These are phyloP conservation scores for Botryobasidium botryosum DNA, from an alignment of 768 basidiomycete species.

Conservation along the genomic window DNA sequence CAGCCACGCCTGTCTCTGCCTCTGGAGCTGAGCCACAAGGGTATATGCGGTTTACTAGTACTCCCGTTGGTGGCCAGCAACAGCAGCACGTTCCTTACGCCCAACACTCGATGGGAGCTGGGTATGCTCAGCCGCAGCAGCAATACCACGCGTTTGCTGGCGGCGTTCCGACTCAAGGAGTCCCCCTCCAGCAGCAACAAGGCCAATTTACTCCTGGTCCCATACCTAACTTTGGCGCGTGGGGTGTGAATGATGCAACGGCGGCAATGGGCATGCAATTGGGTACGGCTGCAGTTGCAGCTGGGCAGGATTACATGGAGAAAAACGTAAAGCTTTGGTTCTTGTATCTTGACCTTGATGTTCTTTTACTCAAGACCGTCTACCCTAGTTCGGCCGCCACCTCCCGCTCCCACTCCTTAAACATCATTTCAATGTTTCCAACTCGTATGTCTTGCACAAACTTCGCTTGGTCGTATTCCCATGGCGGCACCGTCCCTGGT, in stretches of 20 bases:
- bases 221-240: slow-evolving; percentile 41
- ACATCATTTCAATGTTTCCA: slow-evolving; percentile 90
- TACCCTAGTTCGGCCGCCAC: slow-evolving; percentile 52
- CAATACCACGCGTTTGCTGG: slow-evolving; percentile 19
- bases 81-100: slow-evolving; percentile 18
- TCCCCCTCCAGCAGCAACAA: too few relatives aligned
- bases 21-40: slow-evolving; percentile 39
- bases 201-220: too few relatives aligned
- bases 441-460: slow-evolving; percentile 86
- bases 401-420: slow-evolving; percentile 66
- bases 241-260: slow-evolving; percentile 84
- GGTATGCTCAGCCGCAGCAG: slow-evolving; percentile 16
- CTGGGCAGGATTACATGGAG: slow-evolving; percentile 91
- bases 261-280: slow-evolving; percentile 95
- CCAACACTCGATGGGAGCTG: background rate
- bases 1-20: slow-evolving; percentile 37
- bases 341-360: background rate
- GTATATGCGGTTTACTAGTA: slow-evolving; percentile 55
- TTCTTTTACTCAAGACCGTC: slow-evolving; percentile 8
- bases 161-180: background rate
- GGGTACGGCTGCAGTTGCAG: slow-evolving; percentile 77
- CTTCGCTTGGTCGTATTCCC: slow-evolving; percentile 82
- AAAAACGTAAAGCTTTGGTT: slow-evolving; percentile 49
- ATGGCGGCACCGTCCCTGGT: slow-evolving; percentile 84
- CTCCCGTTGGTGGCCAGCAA: slow-evolving; percentile 34